Base-by-base conservation (phyloP, 768 basidiomycete genomes). In the Tubosaeta sp. region DNA sequence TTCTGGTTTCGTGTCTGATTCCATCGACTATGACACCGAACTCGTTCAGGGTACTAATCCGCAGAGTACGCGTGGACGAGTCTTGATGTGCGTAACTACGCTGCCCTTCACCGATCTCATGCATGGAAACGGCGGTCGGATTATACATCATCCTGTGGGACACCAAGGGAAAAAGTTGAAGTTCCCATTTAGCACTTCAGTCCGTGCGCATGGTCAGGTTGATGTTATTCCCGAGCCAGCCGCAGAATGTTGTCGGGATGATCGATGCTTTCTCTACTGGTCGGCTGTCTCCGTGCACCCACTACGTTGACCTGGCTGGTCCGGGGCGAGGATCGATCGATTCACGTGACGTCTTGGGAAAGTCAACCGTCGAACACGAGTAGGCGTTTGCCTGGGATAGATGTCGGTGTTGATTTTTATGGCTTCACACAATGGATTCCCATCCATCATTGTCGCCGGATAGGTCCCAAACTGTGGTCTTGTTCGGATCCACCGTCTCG, bases 111-210 rank as follows among this genome's bases (percentile, higher is more conserved):
- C 12, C 4, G 31, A 32, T 32, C n/a, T 36, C 12, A 6, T 19
- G 21, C 3, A 39, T 22, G 11, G 11, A 29, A 29, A 11, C n/a
- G n/a, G n/a, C 13, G 79, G 76, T 80, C 76, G 25, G 80, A 76
- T 78, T 80, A 2, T 82, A 86, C 64, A 87, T 87, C 51, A 83
- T 84, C 1, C 70, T 88, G 1, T 78, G 86, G 86, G 86, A 87
- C 59, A 84, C 88, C 68, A 87, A 87, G 57, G 87, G 87, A n/a
- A 86, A n/a, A 86, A 68, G 75, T 87, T 2, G 83, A 83, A 30
- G 85, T 77, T 10, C 78, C 76, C 0, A 68, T 86, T 1, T 85
- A 79, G 76, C 77, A 1, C 74, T 86, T 18, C 76, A 27, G 73
- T 27, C 68, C 82, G 27, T 50, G 81, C 83, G 6, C 83, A 83